Evolutionary conservation across 1,284 basidiomycete genomes (phyloP), one percentile per base, ranked within the genome.

Genomic region (Ganoderma leucocontextum): DNA sequence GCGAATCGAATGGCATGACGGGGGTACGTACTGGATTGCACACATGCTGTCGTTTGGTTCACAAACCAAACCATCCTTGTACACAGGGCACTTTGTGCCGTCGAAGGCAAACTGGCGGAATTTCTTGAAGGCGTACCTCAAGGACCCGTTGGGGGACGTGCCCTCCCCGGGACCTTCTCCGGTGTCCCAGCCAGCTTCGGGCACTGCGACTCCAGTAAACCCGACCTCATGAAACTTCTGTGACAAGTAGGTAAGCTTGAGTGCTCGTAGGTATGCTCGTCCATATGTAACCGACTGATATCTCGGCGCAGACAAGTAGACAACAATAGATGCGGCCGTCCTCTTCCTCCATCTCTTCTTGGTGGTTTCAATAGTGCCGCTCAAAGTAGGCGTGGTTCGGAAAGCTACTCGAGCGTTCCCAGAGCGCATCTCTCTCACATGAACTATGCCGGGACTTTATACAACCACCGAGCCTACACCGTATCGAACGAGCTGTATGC

Each of bases 61-160:
- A 10, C 44, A 35, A 47, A 12, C 19, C 44, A 35, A 47, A 12
- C 19, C 2, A 4, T 13, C 33, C 39, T n/a, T 59, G 10, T 29
- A 29, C 2, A 29, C 69, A 94, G 93, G 93, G 22, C 94, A 95
- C 76, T 94, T 94, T 72, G 88, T 95, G 2, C 93, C 93, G 0
- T 90, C 88, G 7, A 93, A 91, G 72, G 86, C 86, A 2, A 85
- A 82, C 55, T 95, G 93, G 93, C 84, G 92, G 25, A 86, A 85
- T 72, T 94, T 95, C 78, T 80, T 95, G 44, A 80, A 81, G 62
- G 84, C 83, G 7, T 90, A 87, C 73, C 70, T 90, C 38, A 75
- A 75, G 53, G 76, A 84, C 71, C 85, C 83, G 3, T 72, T 75
- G 0, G 78, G 73, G 6, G 71, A 81, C 39, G 71, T 82, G 3